Base-by-base conservation (phyloP, 1,139 yeast genomes). In the Pichia terricola region DNA sequence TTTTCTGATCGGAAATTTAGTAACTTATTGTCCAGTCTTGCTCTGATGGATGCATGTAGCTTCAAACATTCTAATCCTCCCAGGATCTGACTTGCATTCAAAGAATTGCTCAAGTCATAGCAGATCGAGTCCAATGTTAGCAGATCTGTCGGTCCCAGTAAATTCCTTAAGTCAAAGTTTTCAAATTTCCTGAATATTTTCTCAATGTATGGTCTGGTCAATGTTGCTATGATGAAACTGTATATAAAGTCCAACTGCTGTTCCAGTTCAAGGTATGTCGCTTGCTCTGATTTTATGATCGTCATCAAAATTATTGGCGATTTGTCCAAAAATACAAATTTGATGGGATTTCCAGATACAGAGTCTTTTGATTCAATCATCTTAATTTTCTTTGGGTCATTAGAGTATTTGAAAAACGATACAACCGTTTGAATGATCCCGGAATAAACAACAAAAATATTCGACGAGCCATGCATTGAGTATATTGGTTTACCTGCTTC, bases 401-500 rank as follows among this genome's bases (percentile, higher is more conserved):
- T 47, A 39, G 66, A 65, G 41, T 70, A 74, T 50, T 76, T 75
- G 54, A 79, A 79, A 42, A 76, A 76, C 2, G 84, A 73, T 5
- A 80, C 71, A 27, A 81, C 74, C 0, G 89, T 80, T 44, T 84
- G 84, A 5, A 81, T 68, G 3, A 81, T 66, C 1, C 91, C 94
- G 68, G 85, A 78, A 56, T 84, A 83, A 1, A 91, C 86, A 40
- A 84, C 67, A 1, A 83, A 69, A 28, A 79, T 64, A 41, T 77
- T 81, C 49, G 87, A 95, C 0, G 78, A 66, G 3, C 95, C 96
- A 57, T 81, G 73, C 69, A 83, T 69, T 1, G 94, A 77, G 61
- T 82, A 91, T 6, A 91, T 84, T 1, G 96, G 96, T 60, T 91
- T 91, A 0, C 98, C 98, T 0, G 97, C 95, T 2, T 81, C 67